Percentiles rank a stretch among this genome's conserved stretches.
Evolutionary conservation across 2,329 filamentous ascomycete genomes (phyloP).

Genomic region (Xylariaceae sp.): DNA sequence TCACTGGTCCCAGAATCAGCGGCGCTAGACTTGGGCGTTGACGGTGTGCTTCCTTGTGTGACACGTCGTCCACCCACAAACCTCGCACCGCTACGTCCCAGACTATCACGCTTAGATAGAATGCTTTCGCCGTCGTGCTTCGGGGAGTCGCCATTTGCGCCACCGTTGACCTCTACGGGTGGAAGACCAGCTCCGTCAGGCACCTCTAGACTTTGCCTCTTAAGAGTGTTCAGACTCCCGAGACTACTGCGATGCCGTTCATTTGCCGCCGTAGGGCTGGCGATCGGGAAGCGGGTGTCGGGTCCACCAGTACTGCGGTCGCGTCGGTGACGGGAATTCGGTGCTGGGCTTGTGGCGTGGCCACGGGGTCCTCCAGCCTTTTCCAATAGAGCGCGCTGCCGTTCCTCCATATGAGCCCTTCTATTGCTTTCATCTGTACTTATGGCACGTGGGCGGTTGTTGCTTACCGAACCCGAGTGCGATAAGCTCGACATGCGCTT

Average conservation of each 20-base stretch:
- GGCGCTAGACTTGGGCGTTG: slow-evolving; percentile 35
- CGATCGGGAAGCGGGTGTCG: slow-evolving; percentile 85
- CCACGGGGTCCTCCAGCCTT: slow-evolving; percentile 66
- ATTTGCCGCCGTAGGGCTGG: slow-evolving; percentile 63
- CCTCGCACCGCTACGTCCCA: slow-evolving; percentile 58
- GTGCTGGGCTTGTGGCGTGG: slow-evolving; percentile 76
- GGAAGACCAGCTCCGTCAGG: slow-evolving; percentile 63
- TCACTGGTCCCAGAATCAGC: slow-evolving; percentile 32
- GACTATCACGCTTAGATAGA: slow-evolving; percentile 62
- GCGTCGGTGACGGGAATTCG: slow-evolving; percentile 70
- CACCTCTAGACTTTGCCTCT: slow-evolving; percentile 80
- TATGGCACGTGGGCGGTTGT: slow-evolving; percentile 78
- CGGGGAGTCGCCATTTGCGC: slow-evolving; percentile 50
- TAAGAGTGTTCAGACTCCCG: slow-evolving; percentile 48
- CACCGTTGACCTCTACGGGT: slow-evolving; percentile 46
- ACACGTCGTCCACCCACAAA: slow-evolving; percentile 60
- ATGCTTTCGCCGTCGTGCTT: slow-evolving; percentile 64
- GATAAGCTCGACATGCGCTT: slow-evolving; percentile 83
- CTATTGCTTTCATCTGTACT: slow-evolving; percentile 96
- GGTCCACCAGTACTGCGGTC: slow-evolving; percentile 78
- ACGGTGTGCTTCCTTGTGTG: slow-evolving; percentile 41
- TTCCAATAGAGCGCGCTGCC: slow-evolving; percentile 79
- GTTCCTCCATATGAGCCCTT: slow-evolving; percentile 91
- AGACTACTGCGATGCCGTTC: slow-evolving; percentile 60
- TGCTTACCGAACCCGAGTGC: slow-evolving; percentile 63